Conservation (phyloP, 169 alveolate genomes). For the Cryptosporidium baileyi region DNA sequence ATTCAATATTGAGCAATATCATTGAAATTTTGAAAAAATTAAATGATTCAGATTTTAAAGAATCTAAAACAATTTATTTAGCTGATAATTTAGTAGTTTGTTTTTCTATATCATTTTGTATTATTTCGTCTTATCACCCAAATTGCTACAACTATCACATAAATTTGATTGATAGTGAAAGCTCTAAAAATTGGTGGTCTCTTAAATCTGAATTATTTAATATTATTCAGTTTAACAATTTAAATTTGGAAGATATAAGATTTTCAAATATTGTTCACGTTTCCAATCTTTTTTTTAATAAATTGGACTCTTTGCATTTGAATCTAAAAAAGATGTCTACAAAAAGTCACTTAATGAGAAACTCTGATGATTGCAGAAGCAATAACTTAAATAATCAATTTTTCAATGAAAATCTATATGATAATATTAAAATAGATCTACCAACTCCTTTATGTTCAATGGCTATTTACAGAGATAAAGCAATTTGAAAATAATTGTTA, state of each 20-base stretch:
- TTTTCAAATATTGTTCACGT: neutral
- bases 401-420: constrained; percentile 25
- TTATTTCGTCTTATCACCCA: constrained; percentile 28
- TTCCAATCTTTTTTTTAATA: neutral
- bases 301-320: constrained; percentile 47
- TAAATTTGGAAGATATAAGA: neutral
- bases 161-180: neutral
- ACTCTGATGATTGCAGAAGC: neutral
- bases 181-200: constrained; percentile 41
- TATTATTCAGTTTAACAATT: neutral
- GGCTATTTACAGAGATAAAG: too few species aligned
- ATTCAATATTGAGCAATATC: constrained; percentile 12
- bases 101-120: constrained; percentile 1
- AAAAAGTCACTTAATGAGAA: constrained; percentile 5
- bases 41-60: neutral
- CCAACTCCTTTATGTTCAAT: neutral
- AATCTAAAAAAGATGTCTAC: constrained; percentile 20
- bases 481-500: too few species aligned
- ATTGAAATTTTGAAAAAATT: neutral
- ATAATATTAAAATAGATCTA: constrained; percentile 25
- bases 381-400: neutral
- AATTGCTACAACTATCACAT: constrained; percentile 16
- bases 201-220: neutral
- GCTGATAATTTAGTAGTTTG: constrained; percentile 25
- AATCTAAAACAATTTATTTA: neutral